Conservation (phyloP, 495 filamentous ascomycete genomes). For the Chaetomium fimeti region DNA sequence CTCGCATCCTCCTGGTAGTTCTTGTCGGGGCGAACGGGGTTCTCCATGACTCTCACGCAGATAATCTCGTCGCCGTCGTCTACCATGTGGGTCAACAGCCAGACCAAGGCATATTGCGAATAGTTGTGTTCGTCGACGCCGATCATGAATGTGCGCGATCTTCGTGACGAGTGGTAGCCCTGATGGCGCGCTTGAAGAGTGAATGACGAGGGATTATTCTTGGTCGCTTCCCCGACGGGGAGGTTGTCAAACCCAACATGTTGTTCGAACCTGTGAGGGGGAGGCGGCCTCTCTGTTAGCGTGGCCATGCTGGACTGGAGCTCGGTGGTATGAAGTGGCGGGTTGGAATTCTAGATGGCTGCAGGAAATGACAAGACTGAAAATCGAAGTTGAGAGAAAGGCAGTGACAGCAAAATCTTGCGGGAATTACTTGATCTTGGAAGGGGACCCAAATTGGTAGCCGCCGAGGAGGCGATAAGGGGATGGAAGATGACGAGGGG, state of each 20-base stretch:
- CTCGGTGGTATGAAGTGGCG: background rate
- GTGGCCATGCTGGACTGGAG: conserved; percentile 37
- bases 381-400: background rate
- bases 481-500: conserved; percentile 15
- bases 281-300: conserved; percentile 41
- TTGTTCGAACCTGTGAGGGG: conserved; percentile 53
- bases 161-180: conserved; percentile 78
- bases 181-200: conserved; percentile 86
- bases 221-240: conserved; percentile 60
- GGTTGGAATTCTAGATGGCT: background rate
- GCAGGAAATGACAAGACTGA: background rate
- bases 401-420: conserved; percentile 18
- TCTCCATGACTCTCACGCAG: conserved; percentile 87
- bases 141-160: conserved; percentile 88
- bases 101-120: conserved; percentile 91
- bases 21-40: conserved; percentile 72
- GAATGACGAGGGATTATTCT: conserved; percentile 78
- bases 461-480: background rate
- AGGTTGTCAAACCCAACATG: conserved; percentile 94
- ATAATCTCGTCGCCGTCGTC: conserved; percentile 97
- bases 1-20: conserved; percentile 79
- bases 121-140: conserved; percentile 94
- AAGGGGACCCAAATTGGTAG: background rate
- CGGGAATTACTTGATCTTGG: conserved; percentile 17
- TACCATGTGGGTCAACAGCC: conserved; percentile 90